phyloP scores from a whole-genome alignment of 768 basidiomycete genomes.

The Tricholoma bakamatsutake region DNA sequence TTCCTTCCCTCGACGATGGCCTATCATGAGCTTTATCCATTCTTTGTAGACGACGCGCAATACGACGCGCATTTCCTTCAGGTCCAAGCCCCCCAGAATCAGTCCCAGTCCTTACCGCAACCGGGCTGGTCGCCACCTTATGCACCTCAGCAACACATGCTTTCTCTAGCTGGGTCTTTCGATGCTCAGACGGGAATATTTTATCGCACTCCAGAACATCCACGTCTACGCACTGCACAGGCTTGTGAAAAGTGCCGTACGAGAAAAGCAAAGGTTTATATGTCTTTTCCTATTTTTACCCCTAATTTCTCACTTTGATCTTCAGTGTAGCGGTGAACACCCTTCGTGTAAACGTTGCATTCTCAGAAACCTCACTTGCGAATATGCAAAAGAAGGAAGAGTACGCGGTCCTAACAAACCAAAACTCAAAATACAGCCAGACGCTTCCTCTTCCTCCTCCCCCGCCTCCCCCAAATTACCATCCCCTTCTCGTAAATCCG shows the following conservation, averaged over 20 bases:
- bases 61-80: too few species aligned
- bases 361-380: constrained; percentile 51
- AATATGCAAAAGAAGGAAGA: constrained; percentile 62
- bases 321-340: constrained; percentile 66
- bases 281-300: not conserved
- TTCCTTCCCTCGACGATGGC: too few species aligned
- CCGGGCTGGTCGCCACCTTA: not conserved
- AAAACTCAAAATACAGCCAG: constrained; percentile 23
- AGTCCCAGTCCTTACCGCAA: not conserved
- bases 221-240: constrained; percentile 63
- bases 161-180: constrained; percentile 50
- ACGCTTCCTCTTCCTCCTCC: not conserved
- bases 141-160: not conserved
- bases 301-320: not conserved
- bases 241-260: constrained; percentile 72
- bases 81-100: not conserved
- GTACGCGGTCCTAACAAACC: constrained; percentile 59
- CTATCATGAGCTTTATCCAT: too few species aligned
- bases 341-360: constrained; percentile 65
- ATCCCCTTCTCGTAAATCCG: not conserved
- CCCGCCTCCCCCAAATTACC: not conserved
- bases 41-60: too few species aligned
- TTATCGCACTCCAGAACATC: constrained; percentile 57
- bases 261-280: constrained; percentile 63
- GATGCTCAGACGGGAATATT: constrained; percentile 64